A percentile compares a stretch with the other conserved stretches of the same genome.
phyloP scores from a whole-genome alignment of 139 green algal species.

The Picochlorum sp. region DNA sequence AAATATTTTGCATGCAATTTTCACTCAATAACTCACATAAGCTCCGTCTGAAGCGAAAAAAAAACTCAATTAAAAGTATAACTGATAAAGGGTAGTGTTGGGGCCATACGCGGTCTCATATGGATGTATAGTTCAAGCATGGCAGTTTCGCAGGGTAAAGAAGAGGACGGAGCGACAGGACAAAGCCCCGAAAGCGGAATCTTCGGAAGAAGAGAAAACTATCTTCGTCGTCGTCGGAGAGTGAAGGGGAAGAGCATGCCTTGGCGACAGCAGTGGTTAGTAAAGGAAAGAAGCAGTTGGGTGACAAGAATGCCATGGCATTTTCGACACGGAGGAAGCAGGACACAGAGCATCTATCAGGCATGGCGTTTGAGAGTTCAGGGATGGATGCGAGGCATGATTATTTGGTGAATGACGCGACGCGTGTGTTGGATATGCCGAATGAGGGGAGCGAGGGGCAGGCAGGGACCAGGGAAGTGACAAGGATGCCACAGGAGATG shows the following conservation, averaged over 20 bases:
- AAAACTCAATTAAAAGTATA: no score
- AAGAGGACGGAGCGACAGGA: no score
- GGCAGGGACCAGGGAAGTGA: conserved; percentile 11
- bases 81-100: no score
- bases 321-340: conserved; percentile 7
- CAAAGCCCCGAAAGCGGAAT: no score
- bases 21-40: no score
- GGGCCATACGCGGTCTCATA: no score
- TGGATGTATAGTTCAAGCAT: no score
- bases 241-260: not conserved
- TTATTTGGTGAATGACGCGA: conserved; percentile 34
- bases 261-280: not conserved
- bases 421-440: conserved; percentile 57
- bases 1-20: no score
- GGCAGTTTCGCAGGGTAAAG: no score
- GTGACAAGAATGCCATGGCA: not conserved
- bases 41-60: no score
- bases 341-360: conserved; percentile 10
- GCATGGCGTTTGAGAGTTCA: conserved; percentile 22
- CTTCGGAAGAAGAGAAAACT: no score
- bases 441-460: conserved; percentile 22
- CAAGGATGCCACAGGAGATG: conserved; percentile 14
- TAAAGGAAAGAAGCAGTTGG: not conserved
- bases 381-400: conserved; percentile 1
- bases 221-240: no score